Base-by-base conservation (phyloP, 176 grass and related monocot species). In the Aegilops sharonensis region DNA sequence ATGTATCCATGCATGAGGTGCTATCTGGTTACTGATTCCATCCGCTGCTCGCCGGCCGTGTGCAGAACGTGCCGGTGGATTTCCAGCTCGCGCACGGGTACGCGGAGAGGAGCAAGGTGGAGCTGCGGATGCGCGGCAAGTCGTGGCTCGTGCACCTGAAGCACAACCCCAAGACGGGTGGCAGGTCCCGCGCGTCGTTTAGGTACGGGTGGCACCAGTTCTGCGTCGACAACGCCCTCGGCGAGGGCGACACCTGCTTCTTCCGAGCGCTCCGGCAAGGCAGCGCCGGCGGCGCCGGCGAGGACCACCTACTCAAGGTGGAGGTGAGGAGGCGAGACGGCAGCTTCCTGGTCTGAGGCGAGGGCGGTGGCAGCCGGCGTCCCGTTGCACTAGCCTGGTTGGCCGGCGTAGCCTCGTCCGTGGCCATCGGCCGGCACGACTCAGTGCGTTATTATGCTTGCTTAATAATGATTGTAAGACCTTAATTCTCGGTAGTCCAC, bases 131-230 rank as follows among this genome's bases (percentile, higher is more conserved):
- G 89, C 18, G 74, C 18, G 74, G 80, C 8, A 1, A 24, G 56
- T 27, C 80, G 34, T 90, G 89, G 84, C 25, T 20, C 18, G 84
- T 90, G 66, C 78, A 18, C 31, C 79, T 87, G 20, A 90, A 90
- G 89, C 84, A 27, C 84, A 21, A 23, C 64, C 20, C 3, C 31
- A 40, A 80, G 24, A 1, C 14, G 14, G 9, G 14, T 18, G 9
- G 6, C 71, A 15, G 11, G 66, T 15, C 13, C 34, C 89, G 84
- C 57, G 21, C 79, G 20, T 35, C 66, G 20, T 64, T 90, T 66
- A 78, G 63, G 74, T 83, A 87, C 80, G 89, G 89, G 13, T 90
- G 89, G 89, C 73, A 87, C 74, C 56, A 66, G 74, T 90, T 90
- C 80, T 74, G 74, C 79, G 66, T 83, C 15, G 89, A 90, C 79